Percentiles rank a stretch among this genome's conserved stretches.
Evolutionary conservation across 2,329 filamentous ascomycete species (phyloP).

Genomic region (Colletotrichum cereale): DNA sequence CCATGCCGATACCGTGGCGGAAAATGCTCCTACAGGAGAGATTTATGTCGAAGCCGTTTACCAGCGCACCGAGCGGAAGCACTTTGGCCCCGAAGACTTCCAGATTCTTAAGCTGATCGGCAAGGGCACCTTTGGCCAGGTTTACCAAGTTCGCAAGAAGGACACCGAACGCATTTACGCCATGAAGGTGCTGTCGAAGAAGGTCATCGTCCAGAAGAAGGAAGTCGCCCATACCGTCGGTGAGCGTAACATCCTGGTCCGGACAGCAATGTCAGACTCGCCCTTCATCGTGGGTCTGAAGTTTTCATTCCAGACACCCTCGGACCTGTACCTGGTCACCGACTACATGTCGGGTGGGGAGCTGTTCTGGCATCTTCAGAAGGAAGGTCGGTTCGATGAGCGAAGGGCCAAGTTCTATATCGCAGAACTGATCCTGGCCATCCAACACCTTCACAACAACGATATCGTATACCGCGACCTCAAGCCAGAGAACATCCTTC

Average conservation of each 20-base stretch:
- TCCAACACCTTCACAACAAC: constrained; percentile 95
- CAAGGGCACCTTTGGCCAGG: constrained; percentile 97
- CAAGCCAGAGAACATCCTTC: constrained; percentile 96
- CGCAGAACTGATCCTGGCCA: constrained; percentile 93
- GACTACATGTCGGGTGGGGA: constrained; percentile 99
- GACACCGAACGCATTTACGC: constrained; percentile 97
- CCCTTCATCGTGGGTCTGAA: constrained; percentile 98
- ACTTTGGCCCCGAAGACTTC: constrained; percentile 95
- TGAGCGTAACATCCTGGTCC: constrained; percentile 95
- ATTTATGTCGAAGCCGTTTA: constrained; percentile 89
- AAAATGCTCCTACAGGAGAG: constrained; percentile 86
- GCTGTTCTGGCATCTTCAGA: constrained; percentile 98
- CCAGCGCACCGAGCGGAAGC: constrained; percentile 88
- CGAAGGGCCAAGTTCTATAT: constrained; percentile 98
- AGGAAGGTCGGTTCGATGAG: constrained; percentile 95
- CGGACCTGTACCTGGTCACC: constrained; percentile 97
- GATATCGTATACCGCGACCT: constrained; percentile 98
- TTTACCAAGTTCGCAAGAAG: constrained; percentile 98
- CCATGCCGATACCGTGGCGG: constrained; percentile 76
- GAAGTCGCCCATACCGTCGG: constrained; percentile 97
- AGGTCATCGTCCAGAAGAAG: constrained; percentile 99
- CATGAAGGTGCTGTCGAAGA: constrained; percentile 99
- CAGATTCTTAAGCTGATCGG: constrained; percentile 96
- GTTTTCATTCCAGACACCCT: constrained; percentile 98
- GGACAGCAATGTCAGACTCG: constrained; percentile 94